A percentile compares a stretch with the other conserved stretches of the same genome.
phyloP scores from a whole-genome alignment of 805 yeast species.

The Cyberlindnera nakhonratchasimensis region DNA sequence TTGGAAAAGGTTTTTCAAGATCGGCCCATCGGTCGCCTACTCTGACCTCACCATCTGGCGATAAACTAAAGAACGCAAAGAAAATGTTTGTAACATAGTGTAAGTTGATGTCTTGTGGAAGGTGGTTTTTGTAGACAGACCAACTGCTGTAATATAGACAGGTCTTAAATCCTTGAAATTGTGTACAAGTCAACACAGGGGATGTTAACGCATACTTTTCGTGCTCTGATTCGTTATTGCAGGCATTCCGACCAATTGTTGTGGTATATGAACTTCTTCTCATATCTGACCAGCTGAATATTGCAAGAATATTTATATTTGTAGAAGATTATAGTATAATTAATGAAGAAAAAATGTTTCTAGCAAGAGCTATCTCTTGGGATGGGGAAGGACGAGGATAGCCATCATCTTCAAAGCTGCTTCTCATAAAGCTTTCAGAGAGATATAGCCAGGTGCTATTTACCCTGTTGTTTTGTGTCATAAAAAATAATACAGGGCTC shows the following conservation, averaged over 20 bases:
- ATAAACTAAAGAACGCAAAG: constrained; percentile 70
- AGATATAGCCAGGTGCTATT: no score
- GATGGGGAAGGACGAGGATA: no score
- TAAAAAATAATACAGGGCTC: background rate
- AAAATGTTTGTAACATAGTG: constrained; percentile 59
- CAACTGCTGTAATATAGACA: constrained; percentile 52
- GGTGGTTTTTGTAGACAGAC: constrained; percentile 63
- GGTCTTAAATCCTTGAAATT: constrained; percentile 17
- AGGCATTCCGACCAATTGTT: no score
- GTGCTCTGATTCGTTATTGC: no score
- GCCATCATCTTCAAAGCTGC: background rate
- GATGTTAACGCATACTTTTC: background rate
- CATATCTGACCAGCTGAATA: no score
- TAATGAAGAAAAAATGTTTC: no score
- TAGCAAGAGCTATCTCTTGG: no score
- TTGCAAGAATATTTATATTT: no score
- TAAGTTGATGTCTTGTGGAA: constrained; percentile 60
- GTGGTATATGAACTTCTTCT: no score
- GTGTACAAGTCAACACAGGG: no score
- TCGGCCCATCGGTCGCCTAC: constrained; percentile 67
- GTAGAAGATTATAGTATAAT: no score
- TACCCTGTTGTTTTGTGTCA: background rate
- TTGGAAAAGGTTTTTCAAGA: constrained; percentile 33
- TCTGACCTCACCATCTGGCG: background rate
- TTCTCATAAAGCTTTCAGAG: no score